Evolutionary conservation across 179 eudicot genomes (phyloP), one percentile per base, ranked within the genome.

Genomic region (Dionaea muscipula): DNA sequence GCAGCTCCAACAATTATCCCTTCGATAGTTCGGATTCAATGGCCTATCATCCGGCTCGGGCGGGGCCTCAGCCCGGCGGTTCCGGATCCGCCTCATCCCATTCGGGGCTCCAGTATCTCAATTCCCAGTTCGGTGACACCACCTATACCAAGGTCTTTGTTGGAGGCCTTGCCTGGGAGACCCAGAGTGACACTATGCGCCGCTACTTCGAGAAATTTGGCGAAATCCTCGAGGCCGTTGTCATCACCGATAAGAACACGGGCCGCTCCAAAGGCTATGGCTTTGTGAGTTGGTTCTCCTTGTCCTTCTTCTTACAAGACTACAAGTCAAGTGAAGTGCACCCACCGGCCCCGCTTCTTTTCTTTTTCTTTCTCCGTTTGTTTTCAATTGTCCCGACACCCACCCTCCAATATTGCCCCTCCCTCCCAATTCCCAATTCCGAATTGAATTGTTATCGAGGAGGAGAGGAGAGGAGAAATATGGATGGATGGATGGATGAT

Each of bases 111-210:
- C 61, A 47, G 14, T 45, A 43, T 23, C 43, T 57, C 51, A 57
- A 44, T 57, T 57, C 51, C 18, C 61, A 44, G 50, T 57, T 57
- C 18, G 61, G 61, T 23, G 61, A 57, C 22, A 57, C 61, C 39
- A 57, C 61, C 26, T 45, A 43, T 26, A 26, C 51, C 18, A 86
- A 86, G 65, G 88, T 86, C 18, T 86, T 86, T 43, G 95, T 86
- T 1, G 94, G 95, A 2, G 95, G 95, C 19, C 72, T 86, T 7
- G 94, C 94, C 27, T 86, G 95, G 95, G 95, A 86, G 66, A 86
- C 95, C 0, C 77, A 81, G 55, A 86, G 86, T 22, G 84, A 84
- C 2, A 81, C 82, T 1, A 47, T 86, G 72, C 58, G 81, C 0
- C 75, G 72, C 6, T 75, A 77, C 55, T 86, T 84, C 45, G 82